Evolutionary conservation across 352 stramenopile species (phyloP).

Genomic region (Phytophthora vignae): DNA sequence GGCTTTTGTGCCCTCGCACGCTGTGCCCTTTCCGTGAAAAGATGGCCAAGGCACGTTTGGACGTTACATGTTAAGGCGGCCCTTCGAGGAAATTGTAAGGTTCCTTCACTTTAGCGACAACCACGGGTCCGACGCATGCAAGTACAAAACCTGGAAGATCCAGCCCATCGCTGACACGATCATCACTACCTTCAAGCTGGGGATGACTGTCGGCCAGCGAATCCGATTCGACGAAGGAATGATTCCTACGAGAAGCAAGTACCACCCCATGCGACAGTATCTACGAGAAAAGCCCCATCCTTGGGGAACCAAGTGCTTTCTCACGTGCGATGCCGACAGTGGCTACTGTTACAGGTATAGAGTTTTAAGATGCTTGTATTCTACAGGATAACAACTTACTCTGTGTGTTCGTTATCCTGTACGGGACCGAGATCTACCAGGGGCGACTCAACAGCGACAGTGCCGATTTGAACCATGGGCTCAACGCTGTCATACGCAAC

Average conservation of each 20-base stretch:
- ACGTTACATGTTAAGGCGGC: neutral
- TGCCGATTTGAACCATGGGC: neutral
- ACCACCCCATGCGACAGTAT: conserved; percentile 14
- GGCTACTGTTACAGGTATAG: conserved; percentile 20
- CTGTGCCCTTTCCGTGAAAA: conserved; percentile 6
- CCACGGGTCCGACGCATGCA: neutral
- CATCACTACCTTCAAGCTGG: neutral
- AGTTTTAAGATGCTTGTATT: conserved; percentile 2
- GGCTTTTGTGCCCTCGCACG: conserved; percentile 8
- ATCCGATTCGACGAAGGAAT: conserved; percentile 18
- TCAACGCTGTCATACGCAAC: conserved; percentile 11
- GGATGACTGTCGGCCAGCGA: neutral
- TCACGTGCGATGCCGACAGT: conserved; percentile 7
- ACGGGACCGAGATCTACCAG: conserved; percentile 17
- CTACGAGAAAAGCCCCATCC: conserved; percentile 6
- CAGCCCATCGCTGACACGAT: neutral
- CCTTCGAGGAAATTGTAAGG: neutral
- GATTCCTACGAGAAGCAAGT: conserved; percentile 16
- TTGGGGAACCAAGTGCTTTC: conserved; percentile 14
- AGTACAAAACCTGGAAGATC: neutral
- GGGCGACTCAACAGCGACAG: conserved; percentile 4
- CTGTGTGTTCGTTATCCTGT: neutral
- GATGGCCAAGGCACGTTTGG: conserved; percentile 6
- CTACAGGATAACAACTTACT: neutral
- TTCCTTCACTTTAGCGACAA: neutral